Percentiles rank a stretch among this genome's conserved stretches.
Evolutionary conservation across 257 asterid species (phyloP).

Genomic region (Striga asiatica): DNA sequence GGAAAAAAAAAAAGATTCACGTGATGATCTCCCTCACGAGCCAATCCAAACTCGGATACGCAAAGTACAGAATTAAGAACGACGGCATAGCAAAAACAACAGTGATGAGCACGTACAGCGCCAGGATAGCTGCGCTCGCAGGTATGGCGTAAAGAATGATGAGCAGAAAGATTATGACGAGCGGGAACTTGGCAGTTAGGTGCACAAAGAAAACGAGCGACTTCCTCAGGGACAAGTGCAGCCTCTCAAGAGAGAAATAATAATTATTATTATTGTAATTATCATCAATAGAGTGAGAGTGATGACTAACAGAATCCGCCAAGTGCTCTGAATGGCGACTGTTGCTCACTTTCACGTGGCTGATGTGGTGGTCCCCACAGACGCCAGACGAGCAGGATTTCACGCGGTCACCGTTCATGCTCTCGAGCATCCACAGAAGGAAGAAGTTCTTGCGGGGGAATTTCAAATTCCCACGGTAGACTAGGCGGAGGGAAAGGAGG

Average conservation of each 20-base stretch:
- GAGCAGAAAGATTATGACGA: constrained; percentile 68
- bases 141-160: constrained; percentile 71
- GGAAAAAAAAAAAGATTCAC: constrained; percentile 20
- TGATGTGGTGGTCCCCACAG: constrained; percentile 48
- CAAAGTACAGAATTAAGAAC: constrained; percentile 71
- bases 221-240: constrained; percentile 41
- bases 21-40: constrained; percentile 80
- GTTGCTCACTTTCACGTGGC: too few species aligned
- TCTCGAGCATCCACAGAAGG: constrained; percentile 96
- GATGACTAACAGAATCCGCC: constrained; percentile 28
- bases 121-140: constrained; percentile 84
- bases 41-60: constrained; percentile 95
- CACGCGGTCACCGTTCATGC: constrained; percentile 77
- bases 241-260: constrained; percentile 38
- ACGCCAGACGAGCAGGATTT: constrained; percentile 35
- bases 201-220: constrained; percentile 67
- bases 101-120: constrained; percentile 67
- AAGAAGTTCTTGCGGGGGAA: constrained; percentile 88
- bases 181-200: constrained; percentile 78
- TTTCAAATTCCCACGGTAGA: constrained; percentile 62
- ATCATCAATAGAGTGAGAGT: constrained; percentile 6
- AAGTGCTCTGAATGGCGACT: constrained; percentile 34
- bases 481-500: constrained; percentile 58
- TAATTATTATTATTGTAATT: background rate
- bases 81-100: constrained; percentile 75